phyloP scores from a whole-genome alignment of 345 rosid species.

The Citrus medica region DNA sequence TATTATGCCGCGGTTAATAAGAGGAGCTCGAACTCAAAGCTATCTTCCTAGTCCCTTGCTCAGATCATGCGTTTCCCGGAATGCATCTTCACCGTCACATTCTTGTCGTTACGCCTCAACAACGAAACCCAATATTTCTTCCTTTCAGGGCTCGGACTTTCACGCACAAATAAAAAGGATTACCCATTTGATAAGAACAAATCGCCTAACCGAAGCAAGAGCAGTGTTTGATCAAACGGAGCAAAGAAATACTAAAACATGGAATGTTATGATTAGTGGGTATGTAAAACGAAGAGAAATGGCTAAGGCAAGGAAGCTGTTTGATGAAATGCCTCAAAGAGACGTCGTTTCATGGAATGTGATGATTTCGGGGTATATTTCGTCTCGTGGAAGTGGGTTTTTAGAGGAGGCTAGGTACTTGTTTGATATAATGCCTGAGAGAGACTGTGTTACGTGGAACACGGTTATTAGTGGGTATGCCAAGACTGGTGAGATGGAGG shows the following conservation, averaged over 20 bases:
- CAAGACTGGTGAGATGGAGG: constrained; percentile 50
- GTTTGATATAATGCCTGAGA: constrained; percentile 66
- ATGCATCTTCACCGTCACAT: background rate
- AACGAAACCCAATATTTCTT: constrained; percentile 3
- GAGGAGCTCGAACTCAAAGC: background rate
- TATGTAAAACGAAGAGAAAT: constrained; percentile 43
- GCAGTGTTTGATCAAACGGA: constrained; percentile 36
- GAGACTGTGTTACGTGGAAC: constrained; percentile 62
- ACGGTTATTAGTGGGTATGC: constrained; percentile 80
- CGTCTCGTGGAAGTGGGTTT: constrained; percentile 42
- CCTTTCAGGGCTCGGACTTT: constrained; percentile 22
- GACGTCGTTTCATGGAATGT: constrained; percentile 63
- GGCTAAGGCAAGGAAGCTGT: constrained; percentile 40
- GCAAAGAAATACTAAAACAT: constrained; percentile 44
- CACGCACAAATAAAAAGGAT: constrained; percentile 41
- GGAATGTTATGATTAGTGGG: constrained; percentile 68
- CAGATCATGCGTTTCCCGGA: background rate
- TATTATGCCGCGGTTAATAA: background rate
- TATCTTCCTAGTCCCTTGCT: background rate
- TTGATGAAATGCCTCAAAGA: constrained; percentile 47
- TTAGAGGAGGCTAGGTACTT: constrained; percentile 45
- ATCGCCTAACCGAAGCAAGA: constrained; percentile 50
- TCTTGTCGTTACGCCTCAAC: constrained; percentile 3
- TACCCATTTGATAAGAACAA: constrained; percentile 39
- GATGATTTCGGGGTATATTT: constrained; percentile 60